Base-by-base conservation (phyloP, 768 basidiomycete genomes). In the Hypholoma sublateritium region DNA sequence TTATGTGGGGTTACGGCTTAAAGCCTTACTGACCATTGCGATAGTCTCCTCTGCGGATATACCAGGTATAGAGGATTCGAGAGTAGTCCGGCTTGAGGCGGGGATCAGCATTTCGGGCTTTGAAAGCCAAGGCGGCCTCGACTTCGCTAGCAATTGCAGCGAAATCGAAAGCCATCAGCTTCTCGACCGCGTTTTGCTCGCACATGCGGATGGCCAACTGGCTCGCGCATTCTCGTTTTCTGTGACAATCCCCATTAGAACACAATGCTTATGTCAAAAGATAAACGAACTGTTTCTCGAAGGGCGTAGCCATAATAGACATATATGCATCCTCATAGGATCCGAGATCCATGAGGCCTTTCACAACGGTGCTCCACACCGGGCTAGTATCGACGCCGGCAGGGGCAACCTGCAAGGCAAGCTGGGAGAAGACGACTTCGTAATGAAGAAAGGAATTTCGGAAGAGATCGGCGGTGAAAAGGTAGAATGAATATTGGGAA, bases 21-120 rank as follows among this genome's bases (percentile, higher is more conserved):
- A 57, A 22, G 52, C 52, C 41, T 34, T 43, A 78, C 85, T 71
- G 69, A 95, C 96, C 97, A 69, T 84, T 93, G 50, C 93, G 85
- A 73, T 95, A 94, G 70, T 98, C 94, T 24, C 91, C 91, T 69
- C 91, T 80, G 55, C 82, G 80, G 63, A 89, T 83, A 69, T 94
- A 89, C 94, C 94, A 98, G 46, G 93, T 88, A 72, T 97, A 96
- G n/a, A 98, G 74, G 53, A 98, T 92, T 65, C 86, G 84, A 35
- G 93, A 87, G 75, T 96, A 98, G 67, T 85, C 87, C 0, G 95
- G 95, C 36, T 80, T 83, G 37, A 87, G 74, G 43, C 91, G 84
- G 48, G 96, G 94, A 73, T 99, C 93, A 16, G 88, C 88, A 69
- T 98, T 96, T 58, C 95, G 84, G 6, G 94, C 91, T 70, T 98